Evolutionary conservation across 2,329 filamentous ascomycete genomes (phyloP), one percentile per base, ranked within the genome.

Genomic region (Sporothrix brasiliensis): DNA sequence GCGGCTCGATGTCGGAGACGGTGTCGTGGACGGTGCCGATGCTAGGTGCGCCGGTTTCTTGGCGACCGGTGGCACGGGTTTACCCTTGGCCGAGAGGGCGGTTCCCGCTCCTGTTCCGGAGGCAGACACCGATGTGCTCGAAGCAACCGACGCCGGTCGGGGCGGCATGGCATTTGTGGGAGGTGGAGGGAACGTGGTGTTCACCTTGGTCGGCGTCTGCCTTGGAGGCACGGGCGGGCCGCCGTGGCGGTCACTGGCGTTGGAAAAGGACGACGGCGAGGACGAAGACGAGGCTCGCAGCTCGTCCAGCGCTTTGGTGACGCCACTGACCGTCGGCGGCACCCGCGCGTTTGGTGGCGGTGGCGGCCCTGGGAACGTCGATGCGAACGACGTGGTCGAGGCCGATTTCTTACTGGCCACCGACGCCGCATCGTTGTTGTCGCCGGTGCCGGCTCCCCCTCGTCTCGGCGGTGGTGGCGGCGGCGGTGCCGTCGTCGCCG

Each of bases 21-120:
- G 73, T 56, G 73, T 73, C 44, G 72, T 74, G 13, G 78, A 78
- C 19, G 73, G 74, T 34, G 71, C 75, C 6, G 78, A 78, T 19
- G 79, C 74, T 4, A 88, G 81, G 73, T 88, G 86, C 2, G 85
- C 82, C 1, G 89, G 89, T 75, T 91, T 91, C 77, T 83, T 86
- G 27, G 88, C 89, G 66, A 91, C 82, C 0, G 85, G 85, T 5
- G 86, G 87, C n/a, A 85, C 79, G 11, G 79, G 76, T 73, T 84
- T 85, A 16, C 79, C 71, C 14, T 72, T 72, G 27, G 75, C 41
- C 53, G 58, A 44, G 16, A 66, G 4, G 14, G 16, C 39, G n/a
- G 69, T 68, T 9, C 21, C 39, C 3, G 52, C 10, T 0, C 47
- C 21, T 44, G 49, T n/a, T 19, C 7, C 49, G 2, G 47, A 49